Evolutionary conservation across 2,329 filamentous ascomycete species (phyloP), one percentile per base, ranked within the genome.

Genomic region (Alternaria brassicicola): DNA sequence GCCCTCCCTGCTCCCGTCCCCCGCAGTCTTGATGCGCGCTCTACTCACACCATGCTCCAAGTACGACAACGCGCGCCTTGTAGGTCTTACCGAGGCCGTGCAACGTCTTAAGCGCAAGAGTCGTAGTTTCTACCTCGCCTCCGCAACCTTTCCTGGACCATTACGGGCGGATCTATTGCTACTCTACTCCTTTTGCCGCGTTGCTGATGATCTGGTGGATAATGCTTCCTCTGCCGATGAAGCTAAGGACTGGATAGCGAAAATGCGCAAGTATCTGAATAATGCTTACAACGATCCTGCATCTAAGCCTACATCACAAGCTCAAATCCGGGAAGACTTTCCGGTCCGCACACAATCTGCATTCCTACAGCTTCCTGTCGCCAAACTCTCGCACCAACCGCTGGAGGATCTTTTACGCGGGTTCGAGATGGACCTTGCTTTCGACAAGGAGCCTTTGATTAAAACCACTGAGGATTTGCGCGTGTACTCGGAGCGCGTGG

Each of bases 161-260:
- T 78, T 92, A 7, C 83, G 89, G 5, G 86, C 89, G 28, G 89
- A 92, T 64, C 72, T 92, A 12, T 83, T 90, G 25, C 76, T 90
- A 1, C 77, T 92, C 77, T 92, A 92, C 69, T 89, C 88, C 0
- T 92, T 91, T 70, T 92, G 89, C 66, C 83, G 89, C 10, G 85
- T 91, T 9, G 88, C 88, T 1, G 90, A 92, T 70, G 89, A 92
- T 66, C 79, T 92, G 4, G 84, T 92, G 8, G 89, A 92, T 64
- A 84, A 91, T 58, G 85, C 89, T 0, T 66, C 77, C 1, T 81
- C 80, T 1, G 71, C 79, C 1, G 69, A 78, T 0, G 85, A 88
- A 64, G 86, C 88, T 6, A 76, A 77, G 25, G 66, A 76, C 8
- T 90, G 87, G 84, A 85, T 90, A 43, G 70, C 76, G 15, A 87